A percentile compares a stretch with the other conserved stretches of the same genome.
These are phyloP conservation scores for Nematocida major DNA, from an alignment of 371 early-diverging fungal genomes.

Conservation along the genomic window DNA sequence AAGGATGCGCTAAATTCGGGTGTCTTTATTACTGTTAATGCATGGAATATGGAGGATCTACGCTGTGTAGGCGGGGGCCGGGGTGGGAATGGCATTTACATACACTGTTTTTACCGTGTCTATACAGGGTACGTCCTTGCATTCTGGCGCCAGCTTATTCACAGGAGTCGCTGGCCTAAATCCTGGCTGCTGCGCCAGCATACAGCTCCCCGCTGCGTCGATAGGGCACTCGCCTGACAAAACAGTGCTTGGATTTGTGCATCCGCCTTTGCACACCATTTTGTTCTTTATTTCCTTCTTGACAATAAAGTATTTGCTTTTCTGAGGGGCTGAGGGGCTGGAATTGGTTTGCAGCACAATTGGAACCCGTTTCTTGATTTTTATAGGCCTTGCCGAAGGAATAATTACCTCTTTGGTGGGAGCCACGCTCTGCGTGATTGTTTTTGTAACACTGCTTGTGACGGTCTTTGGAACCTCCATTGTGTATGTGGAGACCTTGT, in stretches of 20 bases:
- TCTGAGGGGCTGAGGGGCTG: background rate
- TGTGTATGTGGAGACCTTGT: slow-evolving; percentile 13
- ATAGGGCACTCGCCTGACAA: slow-evolving; percentile 37
- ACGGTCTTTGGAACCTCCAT: background rate
- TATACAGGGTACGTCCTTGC: slow-evolving; percentile 1
- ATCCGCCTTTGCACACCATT: slow-evolving; percentile 13
- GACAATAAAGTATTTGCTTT: slow-evolving; percentile 1
- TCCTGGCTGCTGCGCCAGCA: background rate
- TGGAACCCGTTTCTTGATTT: background rate
- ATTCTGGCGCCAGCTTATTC: background rate
- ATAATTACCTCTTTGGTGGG: background rate
- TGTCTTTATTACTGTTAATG: background rate
- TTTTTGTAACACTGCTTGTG: background rate
- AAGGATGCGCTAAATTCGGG: background rate
- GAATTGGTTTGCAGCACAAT: background rate
- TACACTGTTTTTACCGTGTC: slow-evolving; percentile 37
- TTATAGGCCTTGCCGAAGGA: background rate
- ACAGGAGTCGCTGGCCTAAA: background rate
- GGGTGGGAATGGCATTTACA: slow-evolving; percentile 2
- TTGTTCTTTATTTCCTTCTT: background rate
- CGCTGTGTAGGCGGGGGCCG: background rate
- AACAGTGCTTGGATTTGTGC: background rate
- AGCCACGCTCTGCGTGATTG: background rate
- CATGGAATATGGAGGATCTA: background rate
- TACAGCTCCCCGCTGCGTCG: background rate